Evolutionary conservation across 1,284 basidiomycete genomes (phyloP).

Genomic region (Malassezia slooffiae): DNA sequence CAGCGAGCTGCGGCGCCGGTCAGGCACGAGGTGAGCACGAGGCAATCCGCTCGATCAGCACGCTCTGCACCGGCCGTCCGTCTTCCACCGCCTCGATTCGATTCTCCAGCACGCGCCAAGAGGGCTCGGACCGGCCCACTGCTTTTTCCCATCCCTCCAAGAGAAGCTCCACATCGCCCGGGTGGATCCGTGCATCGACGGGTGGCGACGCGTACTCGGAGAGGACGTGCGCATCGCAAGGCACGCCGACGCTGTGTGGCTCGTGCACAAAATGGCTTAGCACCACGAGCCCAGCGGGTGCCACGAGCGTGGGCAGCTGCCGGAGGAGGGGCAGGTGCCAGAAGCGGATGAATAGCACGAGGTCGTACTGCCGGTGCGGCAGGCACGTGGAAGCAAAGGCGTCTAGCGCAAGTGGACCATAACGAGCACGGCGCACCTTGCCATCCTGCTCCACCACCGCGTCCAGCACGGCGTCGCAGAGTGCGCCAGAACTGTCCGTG

Average conservation of each 20-base stretch:
- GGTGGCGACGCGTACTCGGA: conserved; percentile 9
- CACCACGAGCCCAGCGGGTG: conserved; percentile 4
- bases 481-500: too few relatives aligned
- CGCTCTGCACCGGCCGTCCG: conserved; percentile 11
- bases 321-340: conserved; percentile 7
- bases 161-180: conserved; percentile 1
- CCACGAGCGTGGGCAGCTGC: conserved; percentile 1
- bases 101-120: conserved; percentile 5
- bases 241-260: neutral
- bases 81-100: conserved; percentile 14
- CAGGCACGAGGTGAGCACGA: neutral
- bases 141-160: conserved; percentile 1
- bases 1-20: too few relatives aligned
- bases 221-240: neutral
- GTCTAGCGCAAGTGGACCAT: neutral
- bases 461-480: conserved; percentile 1
- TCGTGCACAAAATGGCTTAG: conserved; percentile 17
- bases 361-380: conserved; percentile 4
- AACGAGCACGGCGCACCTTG: neutral
- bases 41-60: neutral
- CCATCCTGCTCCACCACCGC: conserved; percentile 1
- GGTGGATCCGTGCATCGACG: conserved; percentile 8
- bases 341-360: conserved; percentile 11
- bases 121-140: too few relatives aligned
- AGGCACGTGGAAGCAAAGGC: neutral